These are phyloP conservation scores for Macaranga tanarius DNA, from an alignment of 441 rosid species.

Conservation along the genomic window DNA sequence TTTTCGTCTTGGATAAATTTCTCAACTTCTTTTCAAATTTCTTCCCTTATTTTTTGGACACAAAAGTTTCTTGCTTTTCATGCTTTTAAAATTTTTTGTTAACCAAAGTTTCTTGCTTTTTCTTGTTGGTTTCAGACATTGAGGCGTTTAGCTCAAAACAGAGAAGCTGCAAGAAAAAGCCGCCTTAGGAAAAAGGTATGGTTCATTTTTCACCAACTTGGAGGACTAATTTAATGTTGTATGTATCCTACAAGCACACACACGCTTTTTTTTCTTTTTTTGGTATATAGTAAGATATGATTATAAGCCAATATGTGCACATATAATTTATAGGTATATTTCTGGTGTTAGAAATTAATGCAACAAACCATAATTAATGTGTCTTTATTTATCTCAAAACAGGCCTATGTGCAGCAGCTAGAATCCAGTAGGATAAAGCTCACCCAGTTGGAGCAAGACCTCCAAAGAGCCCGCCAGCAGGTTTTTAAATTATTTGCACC, in stretches of 20 bases:
- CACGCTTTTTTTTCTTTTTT: neutral
- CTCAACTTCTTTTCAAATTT: neutral
- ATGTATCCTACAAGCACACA: neutral
- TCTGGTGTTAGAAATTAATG: neutral
- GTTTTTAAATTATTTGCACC: slow-evolving; percentile 29
- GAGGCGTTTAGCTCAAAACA: slow-evolving; percentile 98
- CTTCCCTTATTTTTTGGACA: neutral
- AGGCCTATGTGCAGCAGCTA: slow-evolving; percentile 98
- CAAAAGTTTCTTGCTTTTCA: neutral
- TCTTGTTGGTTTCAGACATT: slow-evolving; percentile 55
- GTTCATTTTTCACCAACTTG: slow-evolving; percentile 15
- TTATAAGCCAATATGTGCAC: neutral
- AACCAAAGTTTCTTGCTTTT: neutral
- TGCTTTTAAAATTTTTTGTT: neutral
- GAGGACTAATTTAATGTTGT: neutral
- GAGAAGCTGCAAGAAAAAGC: slow-evolving; percentile 99
- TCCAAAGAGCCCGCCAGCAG: slow-evolving; percentile 90
- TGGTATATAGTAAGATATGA: neutral
- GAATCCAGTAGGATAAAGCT: slow-evolving; percentile 94
- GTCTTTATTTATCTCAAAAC: slow-evolving; percentile 13
- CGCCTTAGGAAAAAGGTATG: slow-evolving; percentile 88
- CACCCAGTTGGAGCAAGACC: slow-evolving; percentile 88
- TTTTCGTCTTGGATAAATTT: no score
- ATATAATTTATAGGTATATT: neutral
- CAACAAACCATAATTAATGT: neutral